Percentiles rank a stretch among this genome's conserved stretches.
Evolutionary conservation across 345 rosid genomes (phyloP).

Genomic region (Litchi chinensis): DNA sequence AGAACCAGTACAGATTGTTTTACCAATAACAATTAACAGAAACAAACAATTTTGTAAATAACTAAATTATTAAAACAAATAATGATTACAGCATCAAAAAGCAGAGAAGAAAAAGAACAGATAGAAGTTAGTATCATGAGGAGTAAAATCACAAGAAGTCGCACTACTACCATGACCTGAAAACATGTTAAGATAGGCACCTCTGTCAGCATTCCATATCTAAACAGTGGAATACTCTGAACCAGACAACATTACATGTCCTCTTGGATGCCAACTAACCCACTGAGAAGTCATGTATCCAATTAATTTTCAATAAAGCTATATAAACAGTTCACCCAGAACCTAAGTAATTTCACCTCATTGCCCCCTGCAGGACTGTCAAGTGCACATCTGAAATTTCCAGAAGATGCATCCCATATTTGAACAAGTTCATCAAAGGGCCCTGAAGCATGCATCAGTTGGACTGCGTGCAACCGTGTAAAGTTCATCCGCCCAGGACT

Average conservation of each 20-base stretch:
- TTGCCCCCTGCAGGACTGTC: slow-evolving; percentile 77
- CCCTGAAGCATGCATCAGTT: slow-evolving; percentile 76
- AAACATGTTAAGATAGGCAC: slow-evolving; percentile 66
- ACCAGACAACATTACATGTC: slow-evolving; percentile 85
- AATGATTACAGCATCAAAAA: not conserved
- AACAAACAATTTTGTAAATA: not conserved
- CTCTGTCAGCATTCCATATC: slow-evolving; percentile 98
- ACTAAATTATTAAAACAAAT: not conserved
- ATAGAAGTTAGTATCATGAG: slow-evolving; percentile 62
- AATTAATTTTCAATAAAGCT: not conserved
- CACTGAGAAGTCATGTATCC: slow-evolving; percentile 54
- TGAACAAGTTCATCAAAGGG: slow-evolving; percentile 77
- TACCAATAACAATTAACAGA: slow-evolving; percentile 50
- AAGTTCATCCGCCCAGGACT: slow-evolving; percentile 58
- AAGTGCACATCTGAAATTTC: slow-evolving; percentile 54
- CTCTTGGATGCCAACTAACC: slow-evolving; percentile 96
- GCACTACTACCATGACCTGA: slow-evolving; percentile 74
- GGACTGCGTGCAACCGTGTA: slow-evolving; percentile 81
- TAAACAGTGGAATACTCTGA: slow-evolving; percentile 75
- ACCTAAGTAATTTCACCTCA: slow-evolving; percentile 49
- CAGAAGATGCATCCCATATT: slow-evolving; percentile 70
- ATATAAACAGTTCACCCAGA: slow-evolving; percentile 5
- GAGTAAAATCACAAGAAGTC: slow-evolving; percentile 92
- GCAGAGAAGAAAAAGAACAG: not conserved
- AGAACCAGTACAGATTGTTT: slow-evolving; percentile 87